Base-by-base conservation (phyloP, 495 filamentous ascomycete species). In the Platismatia glauca region DNA sequence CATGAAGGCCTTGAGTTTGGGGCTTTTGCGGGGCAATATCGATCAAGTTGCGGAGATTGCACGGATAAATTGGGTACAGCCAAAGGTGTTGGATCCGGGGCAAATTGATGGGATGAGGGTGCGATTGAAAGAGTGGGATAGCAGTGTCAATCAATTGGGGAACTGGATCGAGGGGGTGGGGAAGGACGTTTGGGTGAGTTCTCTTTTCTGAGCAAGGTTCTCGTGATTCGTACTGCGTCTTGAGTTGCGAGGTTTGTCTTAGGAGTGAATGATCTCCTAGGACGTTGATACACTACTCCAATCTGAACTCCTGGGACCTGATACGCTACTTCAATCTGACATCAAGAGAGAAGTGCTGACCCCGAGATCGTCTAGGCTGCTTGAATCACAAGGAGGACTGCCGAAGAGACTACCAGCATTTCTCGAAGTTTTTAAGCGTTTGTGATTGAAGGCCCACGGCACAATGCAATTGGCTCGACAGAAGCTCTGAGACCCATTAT, bases 11-110 rank as follows among this genome's bases (percentile, higher is more conserved):
- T 76, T 99, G 68, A 96, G 91, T 67, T 74, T 97, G 69, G 95
- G 92, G 1, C 79, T 99, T 68, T 79, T 99, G 65, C 82, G 85
- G 68, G 94, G 94, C 5, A 93, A 86, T 48, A 99, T 99, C 66
- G 94, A 99, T 75, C 91, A 99, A 78, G 94, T 97, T 34, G 91
- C 88, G 57, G 85, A 91, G 77, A 82, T 97, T 58, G 94, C 94
- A 33, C 82, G 92, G 71, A 96, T 99, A 77, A 90, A 90, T 71
- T 99, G 94, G 94, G 94, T 99, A 46, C 94, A 99, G 80, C 95
- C 94, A 16, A 97, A 97, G 81, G 88, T 94, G 57, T 74, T 98
- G 68, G 94, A 97, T 76, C 89, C 91, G 84, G 85, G 83, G 72
- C 95, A 97, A 81, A 95, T 99, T 67, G 91, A 91, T 71, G 90